Evolutionary conservation across 2,329 filamentous ascomycete species (phyloP), one percentile per base, ranked within the genome.

Genomic region (Cyphellophora attinorum): DNA sequence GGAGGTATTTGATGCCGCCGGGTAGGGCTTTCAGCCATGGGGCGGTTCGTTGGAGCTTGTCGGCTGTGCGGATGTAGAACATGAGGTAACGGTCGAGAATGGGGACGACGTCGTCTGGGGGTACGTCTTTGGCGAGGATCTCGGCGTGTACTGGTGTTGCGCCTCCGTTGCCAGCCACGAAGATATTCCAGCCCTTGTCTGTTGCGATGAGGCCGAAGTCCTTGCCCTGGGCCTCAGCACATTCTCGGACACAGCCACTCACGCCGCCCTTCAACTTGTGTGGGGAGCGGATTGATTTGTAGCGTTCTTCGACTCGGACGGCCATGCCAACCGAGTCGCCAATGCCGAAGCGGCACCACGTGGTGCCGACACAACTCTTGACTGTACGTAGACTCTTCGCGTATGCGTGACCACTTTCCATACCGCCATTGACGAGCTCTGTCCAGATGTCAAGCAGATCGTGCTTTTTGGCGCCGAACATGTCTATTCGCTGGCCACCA

Each of bases 201-300:
- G 85, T 93, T 11, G 86, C 85, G 38, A 94, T 93, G 31, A 93
- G 74, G 14, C 86, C 86, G 48, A 94, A 94, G 52, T 94, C 86
- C 60, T 94, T 94, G 59, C 80, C 89, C 53, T 93, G 86, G 2
- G 86, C 86, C 58, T 94, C 86, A 1, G 86, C 86, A 47, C 86
- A 94, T 59, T 94, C 86, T 35, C 86, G 72, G n/a, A 94, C 85
- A 45, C 86, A 94, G 10, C 86, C 86, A 35, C 81, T 88, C 0
- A 94, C 85, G 36, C 84, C 86, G 1, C 83, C 85, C 59, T 94
- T 94, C 56, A 93, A 74, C 66, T 94, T 94, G 57, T 94, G 86
- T 6, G 86, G 86, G 11, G 72, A 72, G n/a, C 86, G 76, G 39
- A 94, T 81, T 51, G 82, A 85, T 69, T 94, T 94, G 61, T 94